Evolutionary conservation across 2,329 filamentous ascomycete genomes (phyloP), one percentile per base, ranked within the genome.

Genomic region (Microsporum ferrugineum): DNA sequence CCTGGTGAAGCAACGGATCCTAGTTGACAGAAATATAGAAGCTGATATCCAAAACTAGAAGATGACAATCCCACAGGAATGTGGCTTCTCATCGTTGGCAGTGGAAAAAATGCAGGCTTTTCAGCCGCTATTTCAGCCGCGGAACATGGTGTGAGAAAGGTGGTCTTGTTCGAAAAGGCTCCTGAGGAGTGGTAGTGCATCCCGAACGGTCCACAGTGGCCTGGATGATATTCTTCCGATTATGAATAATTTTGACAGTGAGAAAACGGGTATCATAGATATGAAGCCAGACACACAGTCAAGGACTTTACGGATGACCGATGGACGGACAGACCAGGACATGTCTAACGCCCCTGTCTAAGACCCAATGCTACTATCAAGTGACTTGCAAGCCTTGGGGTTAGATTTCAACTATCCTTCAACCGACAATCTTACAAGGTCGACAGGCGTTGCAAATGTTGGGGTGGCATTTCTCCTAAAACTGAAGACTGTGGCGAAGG

Each of bases 381-480:
- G 65, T 86, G 84, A 84, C 73, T 86, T 1, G 76, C 76, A 0
- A 64, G 68, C 55, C 76, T 82, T 45, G 84, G 84, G 0, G 72
- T 85, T 1, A 73, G 77, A 1, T 86, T 84, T 66, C 78, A 83
- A 66, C 72, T 88, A 2, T 81, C 79, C 1, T 87, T 87, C 70
- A 83, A 86, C 62, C 76, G 85, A 2, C 85, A 88, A 67, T 82
- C 85, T 0, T 88, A 85, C 68, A 75, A 84, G 61, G 78, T 86
- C n/a, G 75, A 82, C 58, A 83, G 81, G 0, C 74, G 80, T 34
- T 78, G 79, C 67, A 84, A 83, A 66, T 88, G 88, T 68, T 88
- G 84, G 84, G 85, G 85, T 8, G 85, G 85, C 0, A 71, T 88
- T 68, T 77, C 75, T n/a, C 71, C 87, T 38, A 84, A 79, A 66